Base-by-base conservation (phyloP, 768 basidiomycete genomes). In the Jaapia argillacea region DNA sequence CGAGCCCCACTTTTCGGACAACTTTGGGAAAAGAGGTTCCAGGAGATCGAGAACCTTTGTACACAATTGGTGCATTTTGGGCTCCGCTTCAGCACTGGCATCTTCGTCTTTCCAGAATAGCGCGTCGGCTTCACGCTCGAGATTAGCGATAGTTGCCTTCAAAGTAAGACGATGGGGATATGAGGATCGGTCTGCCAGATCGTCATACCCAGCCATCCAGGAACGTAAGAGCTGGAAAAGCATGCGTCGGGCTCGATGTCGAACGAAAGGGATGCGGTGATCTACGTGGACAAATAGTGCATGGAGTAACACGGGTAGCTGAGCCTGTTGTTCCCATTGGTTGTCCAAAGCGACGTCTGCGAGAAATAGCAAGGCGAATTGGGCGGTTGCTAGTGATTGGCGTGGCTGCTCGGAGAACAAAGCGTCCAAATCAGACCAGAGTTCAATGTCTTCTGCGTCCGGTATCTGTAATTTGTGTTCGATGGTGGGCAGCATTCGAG, bases 281-380 rank as follows among this genome's bases (percentile, higher is more conserved):
- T 93, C 92, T 36, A 90, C 64, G 55, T 93, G 90, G 13, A 77
- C 79, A 50, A 92, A 78, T 16, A 91, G 65, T 4, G 80, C 78
- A 43, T 90, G 85, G 24, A 97, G 75, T 14, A 96, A 69, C 6
- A 74, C 63, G 1, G 87, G 81, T 7, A 97, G 65, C 43, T 85
- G 75, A 6, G 70, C 65, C 42, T 77, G 70, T 50, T 81, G 64
- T 45, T 85, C 83, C 85, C 86, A 88, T 50, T 75, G 77, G 24
- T 81, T 75, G 49, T 85, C 81, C 23, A 89, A 61, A 0, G 84
- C 77, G 25, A 84, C 72, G 48, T 91, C 86, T 2, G 79, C 74
- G 22, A 93, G 62, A 55, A 92, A 91, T 6, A 94, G 68, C 64
- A 91, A 76, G 1, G 92, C 90, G 55, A 87, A 87, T 55, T 94